Evolutionary conservation across 1,139 yeast genomes (phyloP).

Genomic region (Geotrichum aggregatum): DNA sequence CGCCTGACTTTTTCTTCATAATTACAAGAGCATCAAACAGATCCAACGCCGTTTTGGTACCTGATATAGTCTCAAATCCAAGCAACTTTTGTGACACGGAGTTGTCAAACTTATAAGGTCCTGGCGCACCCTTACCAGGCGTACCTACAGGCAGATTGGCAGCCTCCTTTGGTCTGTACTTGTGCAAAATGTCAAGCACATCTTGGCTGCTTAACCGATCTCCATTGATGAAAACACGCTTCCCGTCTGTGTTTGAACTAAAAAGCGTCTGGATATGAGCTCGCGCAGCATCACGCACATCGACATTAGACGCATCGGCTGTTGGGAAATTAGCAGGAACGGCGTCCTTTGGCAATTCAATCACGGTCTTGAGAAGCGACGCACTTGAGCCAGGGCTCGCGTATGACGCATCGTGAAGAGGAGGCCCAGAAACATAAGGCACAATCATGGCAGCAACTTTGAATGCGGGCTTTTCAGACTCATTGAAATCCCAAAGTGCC

Average conservation of each 20-base stretch:
- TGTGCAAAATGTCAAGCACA: conserved; percentile 31
- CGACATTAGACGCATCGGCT: background rate
- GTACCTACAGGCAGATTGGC: background rate
- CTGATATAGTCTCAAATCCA: background rate
- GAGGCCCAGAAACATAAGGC: conserved; percentile 50
- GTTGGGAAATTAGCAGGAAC: background rate
- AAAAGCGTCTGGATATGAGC: conserved; percentile 21
- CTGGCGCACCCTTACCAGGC: background rate
- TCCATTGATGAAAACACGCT: conserved; percentile 41
- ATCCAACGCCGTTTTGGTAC: background rate
- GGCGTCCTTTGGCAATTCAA: background rate
- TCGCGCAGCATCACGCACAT: conserved; percentile 11
- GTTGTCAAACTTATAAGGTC: background rate
- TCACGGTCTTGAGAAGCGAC: background rate
- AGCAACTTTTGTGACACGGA: background rate
- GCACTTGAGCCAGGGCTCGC: background rate
- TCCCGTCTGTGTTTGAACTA: conserved; percentile 31
- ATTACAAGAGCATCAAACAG: background rate
- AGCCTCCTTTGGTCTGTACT: conserved; percentile 3
- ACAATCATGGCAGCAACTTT: conserved; percentile 45
- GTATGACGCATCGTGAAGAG: conserved; percentile 29
- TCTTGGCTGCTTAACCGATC: conserved; percentile 35
- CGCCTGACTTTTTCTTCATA: background rate
- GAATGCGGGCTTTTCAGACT: conserved; percentile 41
- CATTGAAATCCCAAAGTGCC: conserved; percentile 44